A percentile compares a stretch with the other conserved stretches of the same genome.
These are phyloP conservation scores for Neoscytalidium dimidiatum DNA, from an alignment of 2,329 filamentous ascomycete genomes.

Conservation along the genomic window DNA sequence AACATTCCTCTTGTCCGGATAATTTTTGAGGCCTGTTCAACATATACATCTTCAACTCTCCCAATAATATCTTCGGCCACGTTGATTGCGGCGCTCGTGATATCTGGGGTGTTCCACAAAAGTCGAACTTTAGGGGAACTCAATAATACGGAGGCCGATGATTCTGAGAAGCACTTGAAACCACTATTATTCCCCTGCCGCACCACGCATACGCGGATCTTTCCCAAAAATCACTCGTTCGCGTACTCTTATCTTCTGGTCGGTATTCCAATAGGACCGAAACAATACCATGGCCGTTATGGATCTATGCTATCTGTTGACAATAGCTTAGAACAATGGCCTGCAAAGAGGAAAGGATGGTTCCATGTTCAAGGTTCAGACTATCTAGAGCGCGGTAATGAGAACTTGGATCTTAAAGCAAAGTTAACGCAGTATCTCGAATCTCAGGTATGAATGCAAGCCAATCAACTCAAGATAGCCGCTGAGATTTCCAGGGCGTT, in stretches of 20 bases:
- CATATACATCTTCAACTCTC: not conserved
- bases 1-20: not conserved
- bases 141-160: not conserved
- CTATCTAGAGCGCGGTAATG: slow-evolving; percentile 60
- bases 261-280: slow-evolving; percentile 67
- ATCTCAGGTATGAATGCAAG: slow-evolving; percentile 49
- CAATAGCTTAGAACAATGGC: slow-evolving; percentile 22
- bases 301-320: slow-evolving; percentile 58
- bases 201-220: slow-evolving; percentile 67
- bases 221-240: slow-evolving; percentile 69
- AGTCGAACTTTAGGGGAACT: not conserved
- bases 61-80: not conserved
- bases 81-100: not conserved
- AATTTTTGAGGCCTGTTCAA: not conserved
- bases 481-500: slow-evolving; percentile 50
- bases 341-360: slow-evolving; percentile 49
- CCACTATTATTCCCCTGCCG: slow-evolving; percentile 62
- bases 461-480: not conserved
- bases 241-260: slow-evolving; percentile 70
- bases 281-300: slow-evolving; percentile 41
- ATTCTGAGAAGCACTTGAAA: slow-evolving; percentile 23
- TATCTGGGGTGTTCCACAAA: not conserved
- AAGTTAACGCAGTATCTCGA: slow-evolving; percentile 64
- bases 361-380: slow-evolving; percentile 62
- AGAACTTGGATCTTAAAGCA: slow-evolving; percentile 57